These are phyloP conservation scores for Hygrocybe punicea DNA, from an alignment of 768 basidiomycete species.

Conservation along the genomic window DNA sequence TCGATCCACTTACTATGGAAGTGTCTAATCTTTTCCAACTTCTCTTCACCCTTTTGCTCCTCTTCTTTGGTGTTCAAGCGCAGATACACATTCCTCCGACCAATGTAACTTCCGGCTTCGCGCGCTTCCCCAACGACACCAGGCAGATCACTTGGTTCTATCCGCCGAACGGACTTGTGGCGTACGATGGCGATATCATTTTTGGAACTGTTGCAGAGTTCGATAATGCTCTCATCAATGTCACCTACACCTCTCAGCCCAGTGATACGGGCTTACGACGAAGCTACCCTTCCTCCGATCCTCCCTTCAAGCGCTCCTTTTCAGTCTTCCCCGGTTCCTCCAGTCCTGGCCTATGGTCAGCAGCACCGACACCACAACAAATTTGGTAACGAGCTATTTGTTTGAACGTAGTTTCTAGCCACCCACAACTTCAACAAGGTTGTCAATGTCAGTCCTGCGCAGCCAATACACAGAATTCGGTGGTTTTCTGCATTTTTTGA, in stretches of 20 bases:
- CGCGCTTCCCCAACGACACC: not conserved
- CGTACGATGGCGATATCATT: not conserved
- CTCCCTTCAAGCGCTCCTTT: not conserved
- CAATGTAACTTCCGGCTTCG: not conserved
- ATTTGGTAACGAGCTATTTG: too few relatives aligned
- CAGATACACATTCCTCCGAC: not conserved
- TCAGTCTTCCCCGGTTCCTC: not conserved
- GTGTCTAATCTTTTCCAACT: not conserved
- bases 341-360: too few relatives aligned
- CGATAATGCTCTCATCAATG: not conserved
- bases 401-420: too few relatives aligned
- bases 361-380: too few relatives aligned
- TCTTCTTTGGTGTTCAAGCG: not conserved
- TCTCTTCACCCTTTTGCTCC: not conserved
- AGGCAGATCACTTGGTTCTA: not conserved
- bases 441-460: too few relatives aligned
- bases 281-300: not conserved
- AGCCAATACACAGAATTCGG: too few relatives aligned
- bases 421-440: too few relatives aligned
- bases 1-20: not conserved
- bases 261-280: not conserved
- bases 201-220: not conserved
- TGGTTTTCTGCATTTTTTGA: too few relatives aligned
- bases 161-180: not conserved
- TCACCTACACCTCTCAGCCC: not conserved